phyloP scores from a whole-genome alignment of 169 alveolate genomes.

The Cardiosporidium cionae region DNA sequence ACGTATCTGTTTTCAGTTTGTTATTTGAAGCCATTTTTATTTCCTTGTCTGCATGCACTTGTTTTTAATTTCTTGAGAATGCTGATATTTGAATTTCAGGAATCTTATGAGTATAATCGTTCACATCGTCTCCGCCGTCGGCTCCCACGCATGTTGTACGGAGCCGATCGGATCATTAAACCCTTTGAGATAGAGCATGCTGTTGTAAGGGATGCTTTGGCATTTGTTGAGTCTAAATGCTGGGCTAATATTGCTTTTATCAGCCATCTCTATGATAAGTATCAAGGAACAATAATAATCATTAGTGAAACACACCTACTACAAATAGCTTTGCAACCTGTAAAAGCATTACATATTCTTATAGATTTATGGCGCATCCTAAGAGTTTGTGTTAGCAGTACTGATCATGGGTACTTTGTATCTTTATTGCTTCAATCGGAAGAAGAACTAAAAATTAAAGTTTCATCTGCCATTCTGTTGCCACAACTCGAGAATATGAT shows the following conservation, averaged over 20 bases:
- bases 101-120: slow-evolving; percentile 24
- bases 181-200: slow-evolving; percentile 28
- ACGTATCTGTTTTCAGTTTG: too few species aligned
- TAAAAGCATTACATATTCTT: background rate
- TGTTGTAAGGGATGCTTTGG: slow-evolving; percentile 16
- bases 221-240: slow-evolving; percentile 27
- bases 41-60: too few species aligned
- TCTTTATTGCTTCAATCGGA: too few species aligned
- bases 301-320: background rate
- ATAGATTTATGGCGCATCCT: background rate
- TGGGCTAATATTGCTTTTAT: slow-evolving; percentile 12
- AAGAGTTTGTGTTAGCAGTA: too few species aligned
- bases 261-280: background rate
- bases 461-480: too few species aligned
- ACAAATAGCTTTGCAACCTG: background rate
- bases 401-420: too few species aligned
- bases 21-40: too few species aligned
- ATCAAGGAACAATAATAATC: background rate
- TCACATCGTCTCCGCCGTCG: slow-evolving; percentile 25
- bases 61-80: too few species aligned
- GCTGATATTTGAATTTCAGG: slow-evolving; percentile 5
- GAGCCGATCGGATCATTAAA: slow-evolving; percentile 17
- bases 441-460: too few species aligned
- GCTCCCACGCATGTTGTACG: slow-evolving; percentile 28
- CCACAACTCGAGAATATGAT: too few species aligned